Evolutionary conservation across 176 grass and related monocot species (phyloP).

Genomic region (Phyllostachys edulis): DNA sequence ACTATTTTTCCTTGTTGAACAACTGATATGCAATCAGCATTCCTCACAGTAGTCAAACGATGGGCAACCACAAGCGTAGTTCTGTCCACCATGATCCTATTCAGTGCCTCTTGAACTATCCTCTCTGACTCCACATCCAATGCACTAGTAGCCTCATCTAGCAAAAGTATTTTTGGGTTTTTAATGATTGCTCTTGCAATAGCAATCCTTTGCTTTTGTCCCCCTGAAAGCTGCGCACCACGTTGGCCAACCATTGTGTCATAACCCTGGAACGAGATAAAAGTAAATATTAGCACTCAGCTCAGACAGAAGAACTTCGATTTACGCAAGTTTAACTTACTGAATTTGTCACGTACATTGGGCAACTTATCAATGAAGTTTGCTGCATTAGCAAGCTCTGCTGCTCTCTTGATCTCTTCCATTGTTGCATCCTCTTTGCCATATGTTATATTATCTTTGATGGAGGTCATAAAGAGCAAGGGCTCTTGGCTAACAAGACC

Average conservation of each 20-base stretch:
- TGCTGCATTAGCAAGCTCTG: slow-evolving; percentile 77
- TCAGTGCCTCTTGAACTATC: slow-evolving; percentile 83
- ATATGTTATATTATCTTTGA: slow-evolving; percentile 82
- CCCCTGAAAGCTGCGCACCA: slow-evolving; percentile 80
- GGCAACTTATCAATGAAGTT: slow-evolving; percentile 91
- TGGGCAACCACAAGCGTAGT: slow-evolving; percentile 86
- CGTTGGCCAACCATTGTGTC: slow-evolving; percentile 89
- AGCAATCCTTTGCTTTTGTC: slow-evolving; percentile 87
- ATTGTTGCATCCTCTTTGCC: slow-evolving; percentile 78
- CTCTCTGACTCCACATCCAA: slow-evolving; percentile 82
- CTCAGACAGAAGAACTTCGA: not conserved
- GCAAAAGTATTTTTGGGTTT: slow-evolving; percentile 72
- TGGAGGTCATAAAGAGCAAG: slow-evolving; percentile 77
- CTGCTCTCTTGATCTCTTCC: slow-evolving; percentile 74
- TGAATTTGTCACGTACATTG: slow-evolving; percentile 44
- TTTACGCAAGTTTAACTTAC: not conserved
- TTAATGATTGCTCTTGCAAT: slow-evolving; percentile 89
- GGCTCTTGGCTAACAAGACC: slow-evolving; percentile 95
- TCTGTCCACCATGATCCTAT: slow-evolving; percentile 75
- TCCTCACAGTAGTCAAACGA: slow-evolving; percentile 74
- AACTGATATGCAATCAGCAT: slow-evolving; percentile 78
- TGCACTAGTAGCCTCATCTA: slow-evolving; percentile 93
- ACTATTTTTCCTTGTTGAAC: slow-evolving; percentile 81
- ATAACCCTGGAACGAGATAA: slow-evolving; percentile 53
- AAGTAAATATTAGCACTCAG: slow-evolving; percentile 36